These are phyloP conservation scores for Tulasnella sp. DNA, from an alignment of 768 basidiomycete species.

Conservation along the genomic window DNA sequence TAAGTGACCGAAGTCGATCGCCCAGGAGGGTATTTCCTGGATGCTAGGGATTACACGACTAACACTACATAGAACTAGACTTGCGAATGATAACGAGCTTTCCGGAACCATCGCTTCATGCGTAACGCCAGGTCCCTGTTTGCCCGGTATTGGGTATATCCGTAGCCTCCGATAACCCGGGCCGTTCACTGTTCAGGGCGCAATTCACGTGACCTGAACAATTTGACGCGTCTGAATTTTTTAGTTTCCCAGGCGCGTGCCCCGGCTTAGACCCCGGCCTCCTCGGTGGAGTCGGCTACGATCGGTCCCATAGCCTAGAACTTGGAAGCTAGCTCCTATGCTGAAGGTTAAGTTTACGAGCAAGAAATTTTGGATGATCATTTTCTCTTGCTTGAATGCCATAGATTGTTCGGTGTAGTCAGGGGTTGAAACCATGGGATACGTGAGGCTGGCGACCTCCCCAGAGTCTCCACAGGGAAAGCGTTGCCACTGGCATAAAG, in stretches of 20 bases:
- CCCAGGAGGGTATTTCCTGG: no score
- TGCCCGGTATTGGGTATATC: not conserved
- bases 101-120: no score
- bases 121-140: no score
- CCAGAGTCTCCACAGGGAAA: not conserved
- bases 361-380: not conserved
- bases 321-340: not conserved
- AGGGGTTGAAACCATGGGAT: not conserved
- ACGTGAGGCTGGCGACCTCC: not conserved
- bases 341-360: not conserved
- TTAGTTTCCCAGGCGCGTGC: not conserved
- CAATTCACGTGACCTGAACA: not conserved
- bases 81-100: no score
- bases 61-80: no score
- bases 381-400: not conserved
- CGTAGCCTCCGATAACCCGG: no score
- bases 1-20: no score
- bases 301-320: not conserved
- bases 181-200: not conserved
- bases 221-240: conserved; percentile 13
- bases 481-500: not conserved
- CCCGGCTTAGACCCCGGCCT: not conserved
- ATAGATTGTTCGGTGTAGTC: not conserved
- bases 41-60: no score
- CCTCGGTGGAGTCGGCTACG: not conserved